Percentiles rank a stretch among this genome's conserved stretches.
phyloP scores from a whole-genome alignment of 345 rosid genomes.

The Pistacia atlantica region DNA sequence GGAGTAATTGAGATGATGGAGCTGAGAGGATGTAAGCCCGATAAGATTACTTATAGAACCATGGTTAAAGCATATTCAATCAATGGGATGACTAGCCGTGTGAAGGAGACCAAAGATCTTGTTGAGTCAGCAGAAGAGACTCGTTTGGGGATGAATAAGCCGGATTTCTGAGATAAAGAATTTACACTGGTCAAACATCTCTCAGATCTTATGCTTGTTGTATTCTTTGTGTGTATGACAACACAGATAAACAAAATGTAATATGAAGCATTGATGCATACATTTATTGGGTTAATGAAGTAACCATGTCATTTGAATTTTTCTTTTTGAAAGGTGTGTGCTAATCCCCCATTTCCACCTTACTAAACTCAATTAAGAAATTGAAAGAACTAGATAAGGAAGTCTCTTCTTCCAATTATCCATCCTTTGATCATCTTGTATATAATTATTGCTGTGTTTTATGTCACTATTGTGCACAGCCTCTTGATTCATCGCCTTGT shows the following conservation, averaged over 20 bases:
- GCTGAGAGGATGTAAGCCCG: slow-evolving; percentile 69
- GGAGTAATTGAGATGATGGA: slow-evolving; percentile 77
- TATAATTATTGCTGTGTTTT: background rate
- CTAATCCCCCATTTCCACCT: background rate
- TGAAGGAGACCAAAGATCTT: slow-evolving; percentile 52
- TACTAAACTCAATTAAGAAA: background rate
- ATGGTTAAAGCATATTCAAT: slow-evolving; percentile 77
- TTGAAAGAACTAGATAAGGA: background rate
- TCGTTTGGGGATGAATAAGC: slow-evolving; percentile 37
- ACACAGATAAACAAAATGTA: background rate
- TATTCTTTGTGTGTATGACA: background rate
- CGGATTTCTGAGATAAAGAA: slow-evolving; percentile 44
- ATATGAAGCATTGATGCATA: background rate
- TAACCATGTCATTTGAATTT: background rate
- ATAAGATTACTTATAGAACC: slow-evolving; percentile 77
- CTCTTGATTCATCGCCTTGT: background rate
- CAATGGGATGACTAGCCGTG: slow-evolving; percentile 69
- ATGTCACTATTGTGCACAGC: background rate
- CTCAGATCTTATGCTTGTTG: background rate
- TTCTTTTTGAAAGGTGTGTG: background rate
- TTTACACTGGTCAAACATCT: slow-evolving; percentile 20
- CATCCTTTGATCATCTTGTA: background rate
- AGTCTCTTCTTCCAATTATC: background rate
- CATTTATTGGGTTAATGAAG: background rate
- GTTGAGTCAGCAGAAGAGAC: slow-evolving; percentile 41